Percentiles rank a stretch among this genome's conserved stretches.
Evolutionary conservation across 768 basidiomycete genomes (phyloP).

Genomic region (Tephrocybe sp.): DNA sequence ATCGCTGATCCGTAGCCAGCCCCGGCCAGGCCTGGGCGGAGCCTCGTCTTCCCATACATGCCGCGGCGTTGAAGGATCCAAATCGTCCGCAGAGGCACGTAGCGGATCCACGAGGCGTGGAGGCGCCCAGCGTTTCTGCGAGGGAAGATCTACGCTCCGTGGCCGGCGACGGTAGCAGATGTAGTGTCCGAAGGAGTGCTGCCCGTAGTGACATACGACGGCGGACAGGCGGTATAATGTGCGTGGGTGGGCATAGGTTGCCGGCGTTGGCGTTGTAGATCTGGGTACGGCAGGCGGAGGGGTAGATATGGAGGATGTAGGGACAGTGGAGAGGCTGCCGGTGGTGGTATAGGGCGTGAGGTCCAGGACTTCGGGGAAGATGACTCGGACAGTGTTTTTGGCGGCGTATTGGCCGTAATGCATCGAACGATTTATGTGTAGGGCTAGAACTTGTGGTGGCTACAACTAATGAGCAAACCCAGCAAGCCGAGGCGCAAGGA

Average conservation of each 20-base stretch:
- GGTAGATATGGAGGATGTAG: slow-evolving; percentile 68
- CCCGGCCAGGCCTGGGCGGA: slow-evolving; percentile 51
- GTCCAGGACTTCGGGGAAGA: slow-evolving; percentile 87
- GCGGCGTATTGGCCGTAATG: slow-evolving; percentile 72
- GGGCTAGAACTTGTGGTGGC: slow-evolving; percentile 82
- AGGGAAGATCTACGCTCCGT: slow-evolving; percentile 35
- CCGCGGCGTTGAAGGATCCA: slow-evolving; percentile 25
- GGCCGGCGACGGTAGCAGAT: slow-evolving; percentile 89
- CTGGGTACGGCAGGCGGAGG: slow-evolving; percentile 47
- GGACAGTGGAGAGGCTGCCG: slow-evolving; percentile 67
- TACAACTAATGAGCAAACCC: slow-evolving; percentile 25
- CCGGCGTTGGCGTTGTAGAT: slow-evolving; percentile 55
- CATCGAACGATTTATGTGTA: slow-evolving; percentile 91
- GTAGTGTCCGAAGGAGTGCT: slow-evolving; percentile 93
- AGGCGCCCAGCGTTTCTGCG: slow-evolving; percentile 34
- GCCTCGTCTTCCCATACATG: slow-evolving; percentile 58
- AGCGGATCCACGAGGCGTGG: slow-evolving; percentile 31
- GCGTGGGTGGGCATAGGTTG: slow-evolving; percentile 46
- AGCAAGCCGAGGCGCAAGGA: background rate
- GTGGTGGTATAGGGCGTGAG: slow-evolving; percentile 86
- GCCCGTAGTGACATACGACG: slow-evolving; percentile 91
- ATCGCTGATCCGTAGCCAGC: slow-evolving; percentile 91
- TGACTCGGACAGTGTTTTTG: slow-evolving; percentile 81
- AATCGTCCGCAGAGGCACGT: slow-evolving; percentile 21
- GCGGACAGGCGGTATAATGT: slow-evolving; percentile 85